Conservation (phyloP, 2,329 filamentous ascomycete species). For the Graphium sp. region DNA sequence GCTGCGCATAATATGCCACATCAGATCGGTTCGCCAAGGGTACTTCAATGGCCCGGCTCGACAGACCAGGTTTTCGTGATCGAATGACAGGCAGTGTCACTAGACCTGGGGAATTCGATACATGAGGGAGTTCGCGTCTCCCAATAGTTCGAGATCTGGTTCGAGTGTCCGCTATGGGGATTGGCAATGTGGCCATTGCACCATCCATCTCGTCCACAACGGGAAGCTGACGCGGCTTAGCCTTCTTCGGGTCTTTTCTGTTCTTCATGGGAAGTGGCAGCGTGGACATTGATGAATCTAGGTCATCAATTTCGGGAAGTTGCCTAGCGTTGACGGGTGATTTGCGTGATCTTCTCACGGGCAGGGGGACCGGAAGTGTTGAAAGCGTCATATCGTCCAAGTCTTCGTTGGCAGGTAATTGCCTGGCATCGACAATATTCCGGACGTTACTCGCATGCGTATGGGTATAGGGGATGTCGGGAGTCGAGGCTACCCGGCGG, state of each 20-base stretch:
- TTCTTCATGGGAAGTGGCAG: slow-evolving; percentile 5
- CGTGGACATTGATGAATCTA: slow-evolving; percentile 4
- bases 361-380: slow-evolving; percentile 4
- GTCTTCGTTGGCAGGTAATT: slow-evolving; percentile 3
- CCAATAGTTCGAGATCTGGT: not conserved
- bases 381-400: slow-evolving; percentile 3
- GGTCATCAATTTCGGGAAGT: slow-evolving; percentile 2
- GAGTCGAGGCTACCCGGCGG: not conserved
- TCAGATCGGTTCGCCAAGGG: slow-evolving; percentile 31
- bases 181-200: too few relatives aligned
- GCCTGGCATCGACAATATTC: slow-evolving; percentile 1
- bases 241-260: not conserved
- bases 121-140: too few relatives aligned
- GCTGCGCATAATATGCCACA: slow-evolving; percentile 33
- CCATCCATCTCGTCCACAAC: not conserved
- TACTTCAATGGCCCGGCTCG: slow-evolving; percentile 23
- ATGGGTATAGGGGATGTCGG: slow-evolving; percentile 1
- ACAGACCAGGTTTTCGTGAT: slow-evolving; percentile 14
- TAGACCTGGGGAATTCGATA: slow-evolving; percentile 7
- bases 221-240: not conserved
- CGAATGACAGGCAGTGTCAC: slow-evolving; percentile 14
- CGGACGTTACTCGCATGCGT: slow-evolving; percentile 3
- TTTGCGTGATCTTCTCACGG: not conserved
- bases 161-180: not conserved
- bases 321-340: not conserved